phyloP scores from a whole-genome alignment of 805 yeast species.

The Candida ipomoeae region DNA sequence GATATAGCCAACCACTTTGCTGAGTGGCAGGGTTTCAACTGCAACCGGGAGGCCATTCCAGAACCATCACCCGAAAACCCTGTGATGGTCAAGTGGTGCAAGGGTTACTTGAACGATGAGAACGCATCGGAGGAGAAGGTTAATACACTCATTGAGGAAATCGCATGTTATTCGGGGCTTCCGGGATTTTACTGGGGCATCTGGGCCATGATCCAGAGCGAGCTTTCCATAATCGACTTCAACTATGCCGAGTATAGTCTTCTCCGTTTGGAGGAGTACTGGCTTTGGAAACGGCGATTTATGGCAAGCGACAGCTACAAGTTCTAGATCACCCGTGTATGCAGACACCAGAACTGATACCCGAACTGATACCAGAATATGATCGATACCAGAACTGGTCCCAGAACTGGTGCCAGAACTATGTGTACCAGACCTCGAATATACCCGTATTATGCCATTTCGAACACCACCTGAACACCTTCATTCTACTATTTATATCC shows the following conservation, averaged over 20 bases:
- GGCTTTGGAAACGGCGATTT: constrained; percentile 54
- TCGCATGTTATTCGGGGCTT: constrained; percentile 61
- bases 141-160: constrained; percentile 49
- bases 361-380: too few relatives aligned
- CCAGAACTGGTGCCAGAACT: too few relatives aligned
- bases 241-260: constrained; percentile 61
- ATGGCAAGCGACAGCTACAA: not conserved
- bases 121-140: constrained; percentile 30
- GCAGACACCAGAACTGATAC: too few relatives aligned
- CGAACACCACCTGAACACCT: too few relatives aligned
- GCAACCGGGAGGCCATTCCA: constrained; percentile 59
- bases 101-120: constrained; percentile 44
- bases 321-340: too few relatives aligned
- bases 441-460: too few relatives aligned
- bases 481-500: too few relatives aligned
- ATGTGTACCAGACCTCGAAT: too few relatives aligned
- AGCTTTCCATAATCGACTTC: constrained; percentile 66
- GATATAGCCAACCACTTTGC: constrained; percentile 72
- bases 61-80: constrained; percentile 41
- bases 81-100: constrained; percentile 54
- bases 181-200: constrained; percentile 87
- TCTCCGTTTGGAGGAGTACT: constrained; percentile 60
- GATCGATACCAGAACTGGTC: too few relatives aligned
- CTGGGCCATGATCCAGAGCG: constrained; percentile 75
- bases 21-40: constrained; percentile 81